Percentiles rank a stretch among this genome's conserved stretches.
Conservation (phyloP, 192 early-diverging fungal species). For the Mortierella claussenii region DNA sequence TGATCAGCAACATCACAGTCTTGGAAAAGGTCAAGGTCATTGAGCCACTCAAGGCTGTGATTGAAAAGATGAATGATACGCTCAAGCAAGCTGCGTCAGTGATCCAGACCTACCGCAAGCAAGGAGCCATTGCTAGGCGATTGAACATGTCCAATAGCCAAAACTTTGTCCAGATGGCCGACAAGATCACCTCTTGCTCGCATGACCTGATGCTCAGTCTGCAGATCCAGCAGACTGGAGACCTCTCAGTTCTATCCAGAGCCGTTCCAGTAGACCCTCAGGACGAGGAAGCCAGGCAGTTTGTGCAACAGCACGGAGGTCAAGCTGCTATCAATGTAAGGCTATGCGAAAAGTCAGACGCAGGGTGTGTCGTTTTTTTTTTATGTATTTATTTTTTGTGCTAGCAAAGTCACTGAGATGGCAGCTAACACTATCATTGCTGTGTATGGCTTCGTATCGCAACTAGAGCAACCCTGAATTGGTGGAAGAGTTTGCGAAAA, state of each 20-base stretch:
- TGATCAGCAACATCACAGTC: constrained; percentile 61
- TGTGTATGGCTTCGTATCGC: background rate
- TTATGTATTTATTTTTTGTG: background rate
- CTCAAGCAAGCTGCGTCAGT: constrained; percentile 55
- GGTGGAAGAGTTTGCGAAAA: constrained; percentile 51
- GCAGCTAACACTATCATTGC: background rate
- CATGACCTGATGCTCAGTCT: constrained; percentile 64
- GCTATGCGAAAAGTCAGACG: too few species aligned
- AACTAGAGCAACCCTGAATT: constrained; percentile 46
- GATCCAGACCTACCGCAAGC: constrained; percentile 61
- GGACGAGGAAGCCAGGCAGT: constrained; percentile 58
- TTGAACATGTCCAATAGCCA: constrained; percentile 62
- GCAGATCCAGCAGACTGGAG: constrained; percentile 65
- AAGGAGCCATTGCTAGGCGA: constrained; percentile 58
- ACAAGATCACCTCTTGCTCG: constrained; percentile 53
- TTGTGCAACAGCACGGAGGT: constrained; percentile 56
- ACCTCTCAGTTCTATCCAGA: constrained; percentile 55
- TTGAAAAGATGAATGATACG: constrained; percentile 53
- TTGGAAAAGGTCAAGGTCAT: constrained; percentile 52
- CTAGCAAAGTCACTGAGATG: background rate
- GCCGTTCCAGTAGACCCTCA: constrained; percentile 49
- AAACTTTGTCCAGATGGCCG: constrained; percentile 53
- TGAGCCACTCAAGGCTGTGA: constrained; percentile 50
- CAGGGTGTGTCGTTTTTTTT: background rate
- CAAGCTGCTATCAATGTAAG: constrained; percentile 52